Evolutionary conservation across 805 yeast species (phyloP), one percentile per base, ranked within the genome.

Genomic region (Saccharomycopsis oosterbeekiorum): DNA sequence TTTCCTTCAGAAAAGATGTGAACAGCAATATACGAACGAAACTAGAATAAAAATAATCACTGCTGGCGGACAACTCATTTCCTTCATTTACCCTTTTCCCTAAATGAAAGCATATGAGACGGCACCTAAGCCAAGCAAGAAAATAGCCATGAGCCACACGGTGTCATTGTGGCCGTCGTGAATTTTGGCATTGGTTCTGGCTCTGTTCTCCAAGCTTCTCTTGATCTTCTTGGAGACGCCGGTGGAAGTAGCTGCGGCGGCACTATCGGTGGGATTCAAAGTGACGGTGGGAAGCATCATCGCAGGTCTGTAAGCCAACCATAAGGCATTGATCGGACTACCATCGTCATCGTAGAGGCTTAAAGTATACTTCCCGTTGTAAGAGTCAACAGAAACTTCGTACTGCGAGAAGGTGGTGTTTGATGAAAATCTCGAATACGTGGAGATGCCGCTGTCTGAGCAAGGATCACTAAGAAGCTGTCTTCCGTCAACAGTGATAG

Each of bases 281-380:
- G 97, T 92, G 59, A 71, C 74, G 0, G 98, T 94, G 24, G 99
- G 99, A 63, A 94, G 82, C 99, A 94, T 94, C 82, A 88, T 80
- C 10, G 99, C 96, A 5, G 99, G 99, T 68, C 82, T 81, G 76
- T 92, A 94, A 1, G 96, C 97, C 72, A 94, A 79, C 73, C 90
- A 94, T 68, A 94, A 73, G 0, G 99, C 98, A 66, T 90, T 93
- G 78, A 87, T 74, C 55, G 84, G 84, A 17, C 88, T 72, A 17
- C 97, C 97, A 71, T 86, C 90, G 67, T 80, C 86, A 75, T 86
- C 84, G 74, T 80, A 86, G 63, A 94, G 76, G 64, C 85, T 85
- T 61, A 94, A 80, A 66, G 82, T 80, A 74, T 84, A 85, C 69
- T 90, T 81, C 24, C 99, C 99, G 70, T 89, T 88, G 75, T 93